phyloP scores from a whole-genome alignment of 345 rosid species.

The Arabis alpina region DNA sequence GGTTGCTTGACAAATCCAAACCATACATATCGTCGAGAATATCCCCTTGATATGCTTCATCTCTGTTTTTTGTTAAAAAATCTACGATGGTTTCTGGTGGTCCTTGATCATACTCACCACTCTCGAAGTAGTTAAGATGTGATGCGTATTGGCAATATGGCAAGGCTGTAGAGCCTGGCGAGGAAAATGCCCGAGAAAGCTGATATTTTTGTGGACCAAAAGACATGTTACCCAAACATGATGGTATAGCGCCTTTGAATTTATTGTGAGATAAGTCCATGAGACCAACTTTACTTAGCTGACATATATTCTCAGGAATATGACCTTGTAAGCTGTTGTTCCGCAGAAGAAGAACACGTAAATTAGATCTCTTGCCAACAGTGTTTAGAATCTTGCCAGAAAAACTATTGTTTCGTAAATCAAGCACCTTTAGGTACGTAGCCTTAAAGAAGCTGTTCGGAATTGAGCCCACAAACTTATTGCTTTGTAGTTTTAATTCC shows the following conservation, averaged over 20 bases:
- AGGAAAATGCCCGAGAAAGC: too few species aligned
- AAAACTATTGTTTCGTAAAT: slow-evolving; percentile 56
- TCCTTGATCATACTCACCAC: too few species aligned
- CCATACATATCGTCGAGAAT: slow-evolving; percentile 45
- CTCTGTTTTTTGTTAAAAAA: slow-evolving; percentile 30
- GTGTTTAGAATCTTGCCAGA: slow-evolving; percentile 53
- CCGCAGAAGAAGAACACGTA: slow-evolving; percentile 65
- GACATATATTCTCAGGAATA: slow-evolving; percentile 47
- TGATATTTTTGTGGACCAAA: too few species aligned
- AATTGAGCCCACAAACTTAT: slow-evolving; percentile 51
- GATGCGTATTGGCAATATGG: too few species aligned
- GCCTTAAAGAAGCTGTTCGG: slow-evolving; percentile 51
- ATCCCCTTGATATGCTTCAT: slow-evolving; percentile 33
- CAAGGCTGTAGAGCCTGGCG: too few species aligned
- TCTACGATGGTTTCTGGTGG: slow-evolving; percentile 13
- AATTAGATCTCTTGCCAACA: slow-evolving; percentile 53
- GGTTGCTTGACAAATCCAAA: slow-evolving; percentile 63
- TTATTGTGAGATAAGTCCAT: slow-evolving; percentile 36
- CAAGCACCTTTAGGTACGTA: slow-evolving; percentile 52
- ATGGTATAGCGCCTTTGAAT: slow-evolving; percentile 29
- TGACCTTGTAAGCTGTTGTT: slow-evolving; percentile 53
- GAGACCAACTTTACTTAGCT: slow-evolving; percentile 18
- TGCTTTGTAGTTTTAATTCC: slow-evolving; percentile 24
- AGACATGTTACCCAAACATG: slow-evolving; percentile 27
- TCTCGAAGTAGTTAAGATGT: too few species aligned